A percentile compares a stretch with the other conserved stretches of the same genome.
Evolutionary conservation across 192 early-diverging fungal species (phyloP).

Genomic region (Thamnidium elegans): DNA sequence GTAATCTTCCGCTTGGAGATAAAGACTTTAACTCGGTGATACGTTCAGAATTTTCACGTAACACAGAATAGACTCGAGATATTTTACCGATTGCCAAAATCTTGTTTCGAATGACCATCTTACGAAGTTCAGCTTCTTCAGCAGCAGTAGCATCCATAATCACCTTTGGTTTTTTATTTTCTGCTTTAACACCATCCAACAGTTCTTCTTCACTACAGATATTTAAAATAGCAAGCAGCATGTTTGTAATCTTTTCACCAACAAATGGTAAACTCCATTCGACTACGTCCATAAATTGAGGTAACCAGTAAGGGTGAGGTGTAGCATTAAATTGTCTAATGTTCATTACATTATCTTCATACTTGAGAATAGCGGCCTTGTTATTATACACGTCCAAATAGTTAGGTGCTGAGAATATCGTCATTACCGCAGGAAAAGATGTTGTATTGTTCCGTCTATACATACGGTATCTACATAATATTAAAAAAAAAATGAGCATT

Average conservation of each 20-base stretch:
- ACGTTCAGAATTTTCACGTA: constrained; percentile 88
- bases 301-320: constrained; percentile 97
- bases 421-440: constrained; percentile 95
- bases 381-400: constrained; percentile 99
- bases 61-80: constrained; percentile 83
- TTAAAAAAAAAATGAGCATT: too few species aligned
- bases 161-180: constrained; percentile 12
- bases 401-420: constrained; percentile 97
- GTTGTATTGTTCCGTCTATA: constrained; percentile 92
- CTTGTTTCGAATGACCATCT: constrained; percentile 76
- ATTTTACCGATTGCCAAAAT: constrained; percentile 92
- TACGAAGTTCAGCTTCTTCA: constrained; percentile 60
- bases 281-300: constrained; percentile 99
- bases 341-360: constrained; percentile 99
- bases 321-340: constrained; percentile 92
- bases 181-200: constrained; percentile 50
- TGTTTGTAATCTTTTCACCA: constrained; percentile 99
- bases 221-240: constrained; percentile 91
- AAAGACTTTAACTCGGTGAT: constrained; percentile 92
- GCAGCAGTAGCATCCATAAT: not conserved
- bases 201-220: constrained; percentile 96
- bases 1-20: constrained; percentile 80
- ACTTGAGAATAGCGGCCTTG: constrained; percentile 97
- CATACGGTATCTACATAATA: constrained; percentile 69
- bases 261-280: constrained; percentile 98